Percentiles rank a stretch among this genome's conserved stretches.
Conservation (phyloP, 352 stramenopile species). For the Blastocystis sp. region DNA sequence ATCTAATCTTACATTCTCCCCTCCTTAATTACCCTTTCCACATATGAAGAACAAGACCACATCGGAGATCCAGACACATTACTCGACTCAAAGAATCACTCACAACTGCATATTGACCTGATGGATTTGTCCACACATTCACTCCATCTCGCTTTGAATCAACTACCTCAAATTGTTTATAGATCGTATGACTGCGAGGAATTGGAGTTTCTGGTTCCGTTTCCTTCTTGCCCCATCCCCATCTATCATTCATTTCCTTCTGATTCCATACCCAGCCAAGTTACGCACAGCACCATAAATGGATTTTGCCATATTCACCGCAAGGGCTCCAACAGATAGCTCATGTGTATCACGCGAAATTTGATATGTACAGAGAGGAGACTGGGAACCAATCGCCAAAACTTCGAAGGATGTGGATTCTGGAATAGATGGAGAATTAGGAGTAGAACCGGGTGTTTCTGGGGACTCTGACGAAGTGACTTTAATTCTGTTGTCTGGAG, state of each 20-base stretch:
- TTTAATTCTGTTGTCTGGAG: not conserved
- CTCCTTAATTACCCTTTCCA: constrained; percentile 17
- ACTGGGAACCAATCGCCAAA: not conserved
- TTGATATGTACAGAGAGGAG: constrained; percentile 22
- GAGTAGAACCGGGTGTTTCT: not conserved
- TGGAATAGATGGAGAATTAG: not conserved
- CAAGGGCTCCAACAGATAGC: not conserved
- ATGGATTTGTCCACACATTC: not conserved
- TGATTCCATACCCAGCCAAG: not conserved
- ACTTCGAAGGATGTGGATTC: not conserved
- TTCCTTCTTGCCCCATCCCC: not conserved
- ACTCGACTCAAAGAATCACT: constrained; percentile 25
- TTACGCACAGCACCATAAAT: constrained; percentile 32
- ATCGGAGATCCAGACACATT: not conserved
- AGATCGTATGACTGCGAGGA: not conserved
- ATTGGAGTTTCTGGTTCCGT: not conserved
- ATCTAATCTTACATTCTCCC: not conserved
- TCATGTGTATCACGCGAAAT: not conserved
- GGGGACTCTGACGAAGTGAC: not conserved
- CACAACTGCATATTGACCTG: not conserved
- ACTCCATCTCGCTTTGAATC: not conserved
- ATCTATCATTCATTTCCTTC: not conserved
- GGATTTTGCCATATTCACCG: not conserved
- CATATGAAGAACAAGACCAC: not conserved
- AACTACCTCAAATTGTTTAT: not conserved